Evolutionary conservation across 2,329 filamentous ascomycete species (phyloP).

Genomic region (Orbilia quercus): DNA sequence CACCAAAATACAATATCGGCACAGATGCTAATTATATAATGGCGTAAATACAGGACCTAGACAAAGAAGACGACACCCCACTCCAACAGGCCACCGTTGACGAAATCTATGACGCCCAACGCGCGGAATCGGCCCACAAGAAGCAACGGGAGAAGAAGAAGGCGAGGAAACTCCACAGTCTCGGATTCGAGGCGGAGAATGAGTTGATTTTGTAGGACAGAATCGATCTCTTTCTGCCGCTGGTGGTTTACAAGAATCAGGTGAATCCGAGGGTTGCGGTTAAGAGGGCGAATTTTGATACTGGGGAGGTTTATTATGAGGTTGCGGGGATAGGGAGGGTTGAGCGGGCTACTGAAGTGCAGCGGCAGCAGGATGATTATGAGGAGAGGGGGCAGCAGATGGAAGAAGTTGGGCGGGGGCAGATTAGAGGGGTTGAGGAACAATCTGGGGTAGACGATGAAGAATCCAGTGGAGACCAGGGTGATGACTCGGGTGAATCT

Average conservation of each 20-base stretch:
- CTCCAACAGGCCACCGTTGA: constrained; percentile 70
- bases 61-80: constrained; percentile 90
- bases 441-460: not conserved
- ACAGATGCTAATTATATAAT: not conserved
- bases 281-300: constrained; percentile 10
- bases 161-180: constrained; percentile 75
- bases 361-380: not conserved
- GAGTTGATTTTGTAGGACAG: constrained; percentile 57
- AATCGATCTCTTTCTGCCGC: constrained; percentile 31
- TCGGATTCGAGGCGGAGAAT: constrained; percentile 90
- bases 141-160: constrained; percentile 79
- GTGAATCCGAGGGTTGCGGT: constrained; percentile 23
- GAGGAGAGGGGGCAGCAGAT: not conserved
- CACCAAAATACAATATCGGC: constrained; percentile 8
- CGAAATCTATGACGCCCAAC: constrained; percentile 77
- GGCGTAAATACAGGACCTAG: constrained; percentile 72
- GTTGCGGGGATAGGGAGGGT: constrained; percentile 2
- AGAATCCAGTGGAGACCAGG: not conserved
- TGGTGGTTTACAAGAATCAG: constrained; percentile 34
- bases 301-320: constrained; percentile 20
- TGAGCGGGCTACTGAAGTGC: not conserved
- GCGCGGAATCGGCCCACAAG: constrained; percentile 75
- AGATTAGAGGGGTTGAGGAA: not conserved
- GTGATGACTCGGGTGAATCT: constrained; percentile 12
- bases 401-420: not conserved